Base-by-base conservation (phyloP, 1,284 basidiomycete species). In the Fomitopsis pinicola region DNA sequence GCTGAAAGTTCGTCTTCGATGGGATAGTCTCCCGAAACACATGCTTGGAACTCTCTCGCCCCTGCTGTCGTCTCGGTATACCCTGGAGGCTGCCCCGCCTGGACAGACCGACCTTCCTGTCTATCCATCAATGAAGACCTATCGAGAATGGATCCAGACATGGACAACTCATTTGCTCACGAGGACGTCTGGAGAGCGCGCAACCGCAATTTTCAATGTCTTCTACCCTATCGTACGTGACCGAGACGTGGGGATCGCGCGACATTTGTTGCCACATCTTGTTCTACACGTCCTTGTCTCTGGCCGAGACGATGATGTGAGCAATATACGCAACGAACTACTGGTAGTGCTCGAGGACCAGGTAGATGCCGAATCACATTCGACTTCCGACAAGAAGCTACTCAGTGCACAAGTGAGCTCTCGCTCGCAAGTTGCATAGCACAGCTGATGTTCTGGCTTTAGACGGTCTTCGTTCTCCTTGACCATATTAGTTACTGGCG, bases 401-500 rank as follows among this genome's bases (percentile, higher is more conserved):
- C 82, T 95, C 35, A 93, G 91, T 73, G 92, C 97, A 15, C 95
- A 97, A 80, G 95, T 95, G 68, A n/a, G 76, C 0, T 42, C 2
- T 2, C 5, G 26, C 56, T n/a, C n/a, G 10, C 9, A 3, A 36
- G 14, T 8, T n/a, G 26, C 52, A 22, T 19, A 35, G 36, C 38
- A 8, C 14, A 40, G 38, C 61, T 42, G 42, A 50, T 48, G 19
- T 58, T 30, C 19, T 1, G 17, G 35, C 28, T 42, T 3, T 63
- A 98, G 93, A 93, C 89, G 9, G 86, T 98, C 15, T 99, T 99
- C 72, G 89, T 89, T 74, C 81, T 99, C 44, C 87, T 99, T 76
- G 97, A 99, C 70, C 97, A 99, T 71, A 80, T 99, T 9, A 96
- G 90, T 72, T 91, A 90, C 69, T 99, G 95, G 90, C 85, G 96